These are phyloP conservation scores for Penicillium ochrochloron DNA, from an alignment of 495 filamentous ascomycete genomes.

Conservation along the genomic window DNA sequence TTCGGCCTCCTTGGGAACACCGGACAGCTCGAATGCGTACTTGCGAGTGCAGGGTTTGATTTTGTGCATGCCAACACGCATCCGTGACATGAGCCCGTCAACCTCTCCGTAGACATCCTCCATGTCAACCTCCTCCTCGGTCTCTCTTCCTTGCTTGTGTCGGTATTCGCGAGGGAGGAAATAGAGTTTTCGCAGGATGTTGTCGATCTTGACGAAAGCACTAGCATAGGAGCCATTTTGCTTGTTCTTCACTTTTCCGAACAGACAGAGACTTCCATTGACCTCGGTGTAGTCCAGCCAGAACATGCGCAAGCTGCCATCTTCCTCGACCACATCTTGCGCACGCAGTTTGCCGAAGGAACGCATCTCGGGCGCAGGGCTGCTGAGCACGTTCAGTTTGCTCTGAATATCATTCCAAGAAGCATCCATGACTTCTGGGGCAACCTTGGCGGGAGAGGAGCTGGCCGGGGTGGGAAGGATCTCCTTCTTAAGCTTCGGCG, in stretches of 20 bases:
- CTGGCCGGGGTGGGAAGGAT: conserved; percentile 68
- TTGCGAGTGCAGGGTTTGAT: conserved; percentile 88
- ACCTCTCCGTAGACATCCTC: conserved; percentile 89
- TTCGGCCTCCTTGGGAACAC: conserved; percentile 83
- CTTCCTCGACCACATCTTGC: conserved; percentile 81
- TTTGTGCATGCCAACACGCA: conserved; percentile 86
- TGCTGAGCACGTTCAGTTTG: conserved; percentile 83
- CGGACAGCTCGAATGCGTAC: conserved; percentile 92
- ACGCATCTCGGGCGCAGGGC: conserved; percentile 64
- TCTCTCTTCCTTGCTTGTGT: conserved; percentile 66
- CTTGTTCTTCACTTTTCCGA: conserved; percentile 95
- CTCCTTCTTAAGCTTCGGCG: conserved; percentile 73
- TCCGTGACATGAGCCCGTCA: conserved; percentile 78
- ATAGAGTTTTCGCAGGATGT: conserved; percentile 88
- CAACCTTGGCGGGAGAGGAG: conserved; percentile 74
- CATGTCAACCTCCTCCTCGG: conserved; percentile 84
- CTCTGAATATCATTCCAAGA: conserved; percentile 89
- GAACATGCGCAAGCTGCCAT: conserved; percentile 91
- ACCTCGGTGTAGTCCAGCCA: conserved; percentile 97
- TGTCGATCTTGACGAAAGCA: conserved; percentile 96
- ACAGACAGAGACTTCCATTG: conserved; percentile 89
- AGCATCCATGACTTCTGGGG: conserved; percentile 68
- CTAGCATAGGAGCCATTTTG: conserved; percentile 77
- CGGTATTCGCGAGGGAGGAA: conserved; percentile 84
- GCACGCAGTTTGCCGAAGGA: conserved; percentile 78